Base-by-base conservation (phyloP, 345 rosid genomes). In the Hibiscus syriacus region DNA sequence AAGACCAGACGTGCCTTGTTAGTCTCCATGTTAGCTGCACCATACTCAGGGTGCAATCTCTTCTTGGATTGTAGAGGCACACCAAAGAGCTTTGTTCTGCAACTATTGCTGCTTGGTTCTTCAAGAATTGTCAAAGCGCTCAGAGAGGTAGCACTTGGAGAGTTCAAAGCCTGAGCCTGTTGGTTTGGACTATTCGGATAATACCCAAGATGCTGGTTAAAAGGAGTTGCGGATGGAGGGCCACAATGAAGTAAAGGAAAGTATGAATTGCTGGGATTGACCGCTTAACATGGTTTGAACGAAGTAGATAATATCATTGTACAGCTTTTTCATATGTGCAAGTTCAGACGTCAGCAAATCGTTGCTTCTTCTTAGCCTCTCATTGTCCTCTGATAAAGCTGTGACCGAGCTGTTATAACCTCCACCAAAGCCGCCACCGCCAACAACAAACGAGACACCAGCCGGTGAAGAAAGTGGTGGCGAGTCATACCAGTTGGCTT, bases 211-310 rank as follows among this genome's bases (percentile, higher is more conserved):
- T 81, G 71, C 60, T 85, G 86, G 71, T 72, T 83, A 43, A 73
- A 74, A 19, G 84, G 43, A 50, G 76, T 46, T 22, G 61, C 22
- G 2, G 74, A 68, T 12, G 65, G 71, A 55, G 82, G 75, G 38
- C 63, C 67, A 32, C 81, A 79, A 63, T 75, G 77, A 50, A 78
- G 81, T 48, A 81, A 77, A 22, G 95, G 77, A 41, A 85, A 69
- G 56, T 78, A 76, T 58, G 82, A 80, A 77, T 79, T 81, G 71
- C 92, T 85, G 1, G 94, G 98, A 52, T 83, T 57, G 12, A 87
- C 96, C 2, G 95, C 82, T 90, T 90, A 52, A 90, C 91, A 77
- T 92, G 98, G 73, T 90, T 65, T 92, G 96, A 49, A 90, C 93
- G 55, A 90, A 92, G 73, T 85, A 88, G 78, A 88, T 92, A 66